phyloP scores from a whole-genome alignment of 805 yeast species.

The Kuraishia molischiana region DNA sequence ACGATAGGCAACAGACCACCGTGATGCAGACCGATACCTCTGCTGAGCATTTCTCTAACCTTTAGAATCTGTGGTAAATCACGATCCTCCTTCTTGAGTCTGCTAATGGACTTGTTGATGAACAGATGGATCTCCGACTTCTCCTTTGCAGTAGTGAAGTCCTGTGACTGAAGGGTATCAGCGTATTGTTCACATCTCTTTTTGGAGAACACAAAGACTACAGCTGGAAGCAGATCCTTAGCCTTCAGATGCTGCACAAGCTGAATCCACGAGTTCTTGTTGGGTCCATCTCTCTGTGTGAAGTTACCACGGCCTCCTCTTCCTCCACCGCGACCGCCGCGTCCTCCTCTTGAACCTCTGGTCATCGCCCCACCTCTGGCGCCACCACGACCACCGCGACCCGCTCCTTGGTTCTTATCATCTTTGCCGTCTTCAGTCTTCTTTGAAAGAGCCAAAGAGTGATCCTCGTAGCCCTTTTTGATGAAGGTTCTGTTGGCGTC shows the following conservation, averaged over 20 bases:
- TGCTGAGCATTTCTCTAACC: slow-evolving; percentile 68
- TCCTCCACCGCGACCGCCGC: slow-evolving; percentile 10
- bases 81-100: slow-evolving; percentile 86
- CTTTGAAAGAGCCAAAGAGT: slow-evolving; percentile 40
- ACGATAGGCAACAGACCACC: slow-evolving; percentile 91
- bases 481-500: slow-evolving; percentile 64
- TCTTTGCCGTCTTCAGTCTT: slow-evolving; percentile 16
- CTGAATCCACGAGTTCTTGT: slow-evolving; percentile 68
- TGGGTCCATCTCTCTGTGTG: slow-evolving; percentile 55
- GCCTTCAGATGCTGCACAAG: slow-evolving; percentile 62
- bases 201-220: slow-evolving; percentile 87
- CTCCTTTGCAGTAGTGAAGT: slow-evolving; percentile 78
- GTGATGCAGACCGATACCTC: slow-evolving; percentile 95
- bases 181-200: slow-evolving; percentile 93
- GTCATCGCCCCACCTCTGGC: slow-evolving; percentile 15
- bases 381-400: slow-evolving; percentile 15
- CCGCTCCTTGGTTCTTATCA: slow-evolving; percentile 24
- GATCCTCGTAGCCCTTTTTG: slow-evolving; percentile 53
- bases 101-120: slow-evolving; percentile 77
- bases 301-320: slow-evolving; percentile 16
- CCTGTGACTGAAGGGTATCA: slow-evolving; percentile 58
- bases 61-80: slow-evolving; percentile 79
- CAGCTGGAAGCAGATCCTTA: slow-evolving; percentile 78
- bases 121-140: slow-evolving; percentile 90
- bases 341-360: slow-evolving; percentile 5